Conservation (phyloP, 768 basidiomycete genomes). For the Leccinum boreale region DNA sequence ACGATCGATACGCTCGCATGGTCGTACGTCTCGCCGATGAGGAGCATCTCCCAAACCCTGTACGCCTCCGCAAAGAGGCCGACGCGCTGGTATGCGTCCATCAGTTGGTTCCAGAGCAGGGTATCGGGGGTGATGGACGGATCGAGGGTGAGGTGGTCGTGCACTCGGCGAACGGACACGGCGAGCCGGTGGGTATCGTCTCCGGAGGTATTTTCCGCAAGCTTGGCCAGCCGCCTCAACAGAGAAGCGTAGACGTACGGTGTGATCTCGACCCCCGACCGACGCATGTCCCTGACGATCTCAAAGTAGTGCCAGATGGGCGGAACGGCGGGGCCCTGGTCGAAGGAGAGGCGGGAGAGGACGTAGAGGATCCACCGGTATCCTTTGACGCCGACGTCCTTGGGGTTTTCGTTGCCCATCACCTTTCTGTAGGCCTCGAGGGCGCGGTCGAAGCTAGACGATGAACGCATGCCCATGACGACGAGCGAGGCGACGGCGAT, state of each 20-base stretch:
- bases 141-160: conserved; percentile 78
- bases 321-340: conserved; percentile 36
- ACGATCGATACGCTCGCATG: conserved; percentile 75
- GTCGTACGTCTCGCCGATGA: conserved; percentile 54
- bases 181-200: conserved; percentile 36
- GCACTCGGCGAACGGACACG: conserved; percentile 56
- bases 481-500: conserved; percentile 49
- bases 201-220: conserved; percentile 35
- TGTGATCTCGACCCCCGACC: conserved; percentile 54
- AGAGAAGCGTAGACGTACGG: conserved; percentile 66
- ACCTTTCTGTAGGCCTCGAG: conserved; percentile 55
- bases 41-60: conserved; percentile 77
- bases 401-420: conserved; percentile 26
- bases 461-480: conserved; percentile 65
- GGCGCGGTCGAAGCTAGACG: conserved; percentile 53
- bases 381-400: conserved; percentile 50
- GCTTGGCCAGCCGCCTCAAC: conserved; percentile 49
- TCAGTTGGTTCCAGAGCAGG: conserved; percentile 75
- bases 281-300: conserved; percentile 79
- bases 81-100: conserved; percentile 85
- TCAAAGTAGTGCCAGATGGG: conserved; percentile 60
- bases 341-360: conserved; percentile 58
- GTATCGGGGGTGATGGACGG: conserved; percentile 69
- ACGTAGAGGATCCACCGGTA: conserved; percentile 63
- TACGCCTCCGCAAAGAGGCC: conserved; percentile 69